Conservation (phyloP, 371 early-diverging fungal species). For the Mortierella sp. region DNA sequence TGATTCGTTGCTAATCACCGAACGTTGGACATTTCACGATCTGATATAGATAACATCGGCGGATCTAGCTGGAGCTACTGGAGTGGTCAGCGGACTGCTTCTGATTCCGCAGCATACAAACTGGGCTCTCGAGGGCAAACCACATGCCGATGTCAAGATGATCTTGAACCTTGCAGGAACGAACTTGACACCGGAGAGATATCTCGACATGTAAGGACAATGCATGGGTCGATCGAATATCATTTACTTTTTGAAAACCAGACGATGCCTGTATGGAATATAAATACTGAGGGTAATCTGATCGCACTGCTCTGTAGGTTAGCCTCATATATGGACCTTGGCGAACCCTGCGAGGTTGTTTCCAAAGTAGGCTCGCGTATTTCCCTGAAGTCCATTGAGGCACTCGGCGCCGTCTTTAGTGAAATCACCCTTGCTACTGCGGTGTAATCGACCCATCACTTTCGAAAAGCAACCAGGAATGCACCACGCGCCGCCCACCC, state of each 20-base stretch:
- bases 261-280: not conserved
- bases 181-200: constrained; percentile 1
- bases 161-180: constrained; percentile 24
- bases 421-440: not conserved
- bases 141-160: constrained; percentile 15
- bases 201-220: constrained; percentile 39
- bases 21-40: not conserved
- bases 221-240: too few relatives aligned
- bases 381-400: constrained; percentile 13
- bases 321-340: constrained; percentile 36
- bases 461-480: too few relatives aligned
- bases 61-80: constrained; percentile 1
- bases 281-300: not conserved
- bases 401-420: constrained; percentile 12
- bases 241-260: too few relatives aligned
- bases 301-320: constrained; percentile 9
- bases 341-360: constrained; percentile 26
- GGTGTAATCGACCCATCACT: too few relatives aligned
- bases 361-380: constrained; percentile 7
- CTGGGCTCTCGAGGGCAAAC: constrained; percentile 3
- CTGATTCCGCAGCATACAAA: constrained; percentile 17
- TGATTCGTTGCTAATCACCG: not conserved
- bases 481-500: too few relatives aligned
- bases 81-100: constrained; percentile 13
- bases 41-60: constrained; percentile 3